Evolutionary conservation across 495 filamentous ascomycete species (phyloP).

Genomic region (Margaritispora aquatica): DNA sequence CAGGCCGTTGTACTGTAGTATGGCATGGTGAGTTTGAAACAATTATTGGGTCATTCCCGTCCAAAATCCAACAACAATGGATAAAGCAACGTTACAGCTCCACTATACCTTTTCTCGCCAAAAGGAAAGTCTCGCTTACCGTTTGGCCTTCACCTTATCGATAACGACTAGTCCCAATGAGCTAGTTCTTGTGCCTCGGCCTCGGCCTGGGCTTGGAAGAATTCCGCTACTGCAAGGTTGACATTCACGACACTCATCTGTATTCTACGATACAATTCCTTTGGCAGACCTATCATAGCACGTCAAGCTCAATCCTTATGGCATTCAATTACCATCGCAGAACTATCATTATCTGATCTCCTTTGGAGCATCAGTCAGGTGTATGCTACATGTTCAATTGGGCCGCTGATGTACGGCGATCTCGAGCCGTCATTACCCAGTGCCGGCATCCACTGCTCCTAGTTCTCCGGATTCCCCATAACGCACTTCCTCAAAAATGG

Average conservation of each 20-base stretch:
- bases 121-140: neutral
- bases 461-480: neutral
- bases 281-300: no score
- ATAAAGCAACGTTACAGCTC: constrained; percentile 11
- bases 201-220: no score
- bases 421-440: neutral
- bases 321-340: no score
- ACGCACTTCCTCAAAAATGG: neutral
- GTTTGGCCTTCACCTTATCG: neutral
- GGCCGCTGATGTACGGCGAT: neutral
- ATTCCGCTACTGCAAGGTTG: no score
- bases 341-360: no score
- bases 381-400: neutral
- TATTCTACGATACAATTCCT: no score
- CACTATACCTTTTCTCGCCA: neutral
- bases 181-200: no score
- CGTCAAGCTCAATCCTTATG: neutral
- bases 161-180: neutral
- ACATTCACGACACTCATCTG: neutral
- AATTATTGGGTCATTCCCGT: neutral
- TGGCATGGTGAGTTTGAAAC: neutral
- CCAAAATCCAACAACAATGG: no score
- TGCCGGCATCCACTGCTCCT: neutral
- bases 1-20: neutral
- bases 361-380: no score